Conservation (phyloP, 2,329 filamentous ascomycete species). For the Trichoderma aggressivum region DNA sequence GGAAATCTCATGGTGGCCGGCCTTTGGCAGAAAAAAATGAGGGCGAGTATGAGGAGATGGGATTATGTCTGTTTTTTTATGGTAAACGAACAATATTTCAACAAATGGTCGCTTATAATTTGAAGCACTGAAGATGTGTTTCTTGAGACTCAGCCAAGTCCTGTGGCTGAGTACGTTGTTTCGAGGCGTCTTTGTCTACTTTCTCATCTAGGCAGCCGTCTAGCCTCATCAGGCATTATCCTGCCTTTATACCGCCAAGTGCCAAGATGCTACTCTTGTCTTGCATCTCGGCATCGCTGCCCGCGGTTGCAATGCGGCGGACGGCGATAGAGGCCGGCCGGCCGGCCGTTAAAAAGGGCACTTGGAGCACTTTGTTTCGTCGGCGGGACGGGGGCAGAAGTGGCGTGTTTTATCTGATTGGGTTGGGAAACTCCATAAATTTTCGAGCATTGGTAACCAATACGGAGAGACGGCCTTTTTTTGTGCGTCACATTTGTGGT, state of each 20-base stretch:
- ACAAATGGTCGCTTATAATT: background rate
- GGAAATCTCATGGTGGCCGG: background rate
- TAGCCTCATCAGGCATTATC: background rate
- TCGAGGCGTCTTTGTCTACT: background rate
- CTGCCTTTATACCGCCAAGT: background rate
- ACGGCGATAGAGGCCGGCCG: background rate
- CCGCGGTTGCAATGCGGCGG: background rate
- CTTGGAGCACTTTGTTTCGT: background rate
- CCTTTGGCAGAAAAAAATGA: background rate
- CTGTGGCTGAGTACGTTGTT: background rate
- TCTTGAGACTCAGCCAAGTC: background rate
- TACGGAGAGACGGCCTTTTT: background rate
- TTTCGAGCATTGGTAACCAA: background rate
- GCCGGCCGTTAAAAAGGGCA: background rate
- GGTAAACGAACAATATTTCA: slow-evolving; percentile 8
- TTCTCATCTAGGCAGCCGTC: background rate
- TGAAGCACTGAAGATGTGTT: background rate
- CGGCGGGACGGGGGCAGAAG: background rate
- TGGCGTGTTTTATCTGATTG: background rate
- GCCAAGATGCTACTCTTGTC: background rate
- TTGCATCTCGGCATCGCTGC: background rate
- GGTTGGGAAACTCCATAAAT: background rate
- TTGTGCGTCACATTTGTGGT: background rate
- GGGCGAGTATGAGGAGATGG: slow-evolving; percentile 7
- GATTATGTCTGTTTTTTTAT: slow-evolving; percentile 3